Base-by-base conservation (phyloP, 768 basidiomycete genomes). In the Tricholoma saponaceum region DNA sequence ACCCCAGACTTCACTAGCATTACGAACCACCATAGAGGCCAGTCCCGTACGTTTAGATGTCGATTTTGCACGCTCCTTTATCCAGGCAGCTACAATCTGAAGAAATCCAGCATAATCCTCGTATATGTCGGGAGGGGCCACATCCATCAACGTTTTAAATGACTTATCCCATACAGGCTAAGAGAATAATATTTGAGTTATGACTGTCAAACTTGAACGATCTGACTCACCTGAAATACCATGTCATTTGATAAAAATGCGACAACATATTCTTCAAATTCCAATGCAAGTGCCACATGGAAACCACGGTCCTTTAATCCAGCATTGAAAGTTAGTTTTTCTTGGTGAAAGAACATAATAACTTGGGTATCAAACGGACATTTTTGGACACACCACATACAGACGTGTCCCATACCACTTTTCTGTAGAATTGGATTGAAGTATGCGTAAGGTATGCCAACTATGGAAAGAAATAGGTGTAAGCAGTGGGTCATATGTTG, bases 191-290 rank as follows among this genome's bases (percentile, higher is more conserved):
- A n/a, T n/a, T n/a, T n/a, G n/a, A n/a, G n/a, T n/a, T n/a, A n/a
- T n/a, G n/a, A n/a, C n/a, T n/a, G n/a, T n/a, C n/a, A n/a, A n/a
- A n/a, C n/a, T n/a, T n/a, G n/a, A n/a, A n/a, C n/a, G n/a, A n/a
- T n/a, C n/a, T n/a, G n/a, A n/a, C 32, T 53, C 20, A 63, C 59
- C 50, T 63, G 56, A 49, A 58, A 55, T 9, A 60, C 23, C 30
- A 52, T 30, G 25, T 60, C 59, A 33, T 46, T 51, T 9, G 56
- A 55, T 14, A 60, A 52, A 53, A 63, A 63, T 14, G 57, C 53
- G 25, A 63, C 25, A 4, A 58, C 53, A 50, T 58, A 60, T 22
- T 60, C 54, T 5, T 50, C 44, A 44, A 57, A 60, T 26, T 60
- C 59, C 58, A 46, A 14, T 39, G 41, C 61, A 25, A 62, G 32